These are phyloP conservation scores for Aquilaria malaccensis DNA, from an alignment of 345 rosid species.

Conservation along the genomic window DNA sequence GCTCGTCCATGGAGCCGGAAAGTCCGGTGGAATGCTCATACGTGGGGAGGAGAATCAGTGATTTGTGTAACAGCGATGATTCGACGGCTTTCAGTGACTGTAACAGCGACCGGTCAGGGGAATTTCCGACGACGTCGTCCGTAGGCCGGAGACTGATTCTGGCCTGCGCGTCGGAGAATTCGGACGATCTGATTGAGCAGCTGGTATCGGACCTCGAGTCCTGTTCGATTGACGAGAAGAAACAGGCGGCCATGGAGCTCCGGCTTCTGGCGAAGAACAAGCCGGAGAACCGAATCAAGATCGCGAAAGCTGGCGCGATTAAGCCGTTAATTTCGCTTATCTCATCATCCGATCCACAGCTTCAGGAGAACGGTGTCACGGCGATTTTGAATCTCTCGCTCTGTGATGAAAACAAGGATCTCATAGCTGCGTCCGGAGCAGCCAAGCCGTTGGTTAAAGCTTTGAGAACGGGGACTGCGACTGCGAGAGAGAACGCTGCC, in stretches of 20 bases:
- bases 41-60: constrained; percentile 36
- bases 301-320: constrained; percentile 81
- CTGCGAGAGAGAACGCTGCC: constrained; percentile 87
- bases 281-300: constrained; percentile 72
- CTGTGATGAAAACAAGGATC: constrained; percentile 85
- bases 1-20: constrained; percentile 35
- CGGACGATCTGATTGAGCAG: constrained; percentile 63
- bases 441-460: constrained; percentile 78
- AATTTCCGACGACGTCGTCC: constrained; percentile 57
- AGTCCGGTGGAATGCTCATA: constrained; percentile 29
- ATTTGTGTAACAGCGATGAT: constrained; percentile 30
- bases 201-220: constrained; percentile 70
- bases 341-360: constrained; percentile 64
- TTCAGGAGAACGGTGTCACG: constrained; percentile 92
- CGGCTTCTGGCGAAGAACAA: constrained; percentile 88
- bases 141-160: constrained; percentile 57
- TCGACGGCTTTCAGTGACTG: constrained; percentile 90
- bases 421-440: constrained; percentile 74
- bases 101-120: constrained; percentile 96
- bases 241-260: constrained; percentile 96
- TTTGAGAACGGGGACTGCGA: constrained; percentile 59
- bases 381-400: constrained; percentile 85
- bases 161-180: constrained; percentile 57
- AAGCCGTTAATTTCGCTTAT: constrained; percentile 61
- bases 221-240: constrained; percentile 69